Evolutionary conservation across 1,284 basidiomycete genomes (phyloP), one percentile per base, ranked within the genome.

Genomic region (Omphalotus olearius): DNA sequence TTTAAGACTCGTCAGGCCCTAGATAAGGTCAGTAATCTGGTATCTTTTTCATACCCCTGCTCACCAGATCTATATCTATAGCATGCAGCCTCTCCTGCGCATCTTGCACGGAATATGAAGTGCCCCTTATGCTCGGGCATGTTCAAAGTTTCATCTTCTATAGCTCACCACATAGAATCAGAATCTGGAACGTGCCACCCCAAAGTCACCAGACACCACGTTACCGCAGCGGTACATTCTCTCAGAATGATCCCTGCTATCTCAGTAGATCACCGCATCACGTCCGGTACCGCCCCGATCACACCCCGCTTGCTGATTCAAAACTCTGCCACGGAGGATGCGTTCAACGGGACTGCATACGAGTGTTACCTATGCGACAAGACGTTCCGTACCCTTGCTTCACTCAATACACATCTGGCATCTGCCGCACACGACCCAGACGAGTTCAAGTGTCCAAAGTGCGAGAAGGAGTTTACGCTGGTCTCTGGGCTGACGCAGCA

Each of bases 391-490:
- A 58, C 61, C 2, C 64, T 73, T n/a, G 0, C 20, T 1, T 54
- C 59, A 1, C 64, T 78, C 16, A 72, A 76, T 55, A 18, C 57
- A 18, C 75, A 78, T 55, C 62, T 77, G 28, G 63, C 62, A 46
- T 74, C 72, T 30, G 62, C 75, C 0, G 64, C 64, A 9, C 75
- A 78, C 55, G 68, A 72, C 51, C 58, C 54, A 16, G 60, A 70
- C 45, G 66, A 70, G 55, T 75, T 75, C 61, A 65, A 59, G 75
- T n/a, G n/a, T 54, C 74, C 74, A 23, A 69, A 68, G 54, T 74
- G 73, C 58, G 60, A 60, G 45, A 56, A 26, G 23, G 52, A 63
- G 57, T 71, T 68, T 55, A 65, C 60, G 51, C 53, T 71, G 10
- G 58, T 74, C 23, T 73, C 70, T 6, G 68, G 63, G 6, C 56